Evolutionary conservation across 805 yeast species (phyloP).

Genomic region (Ogataea glucozyma): DNA sequence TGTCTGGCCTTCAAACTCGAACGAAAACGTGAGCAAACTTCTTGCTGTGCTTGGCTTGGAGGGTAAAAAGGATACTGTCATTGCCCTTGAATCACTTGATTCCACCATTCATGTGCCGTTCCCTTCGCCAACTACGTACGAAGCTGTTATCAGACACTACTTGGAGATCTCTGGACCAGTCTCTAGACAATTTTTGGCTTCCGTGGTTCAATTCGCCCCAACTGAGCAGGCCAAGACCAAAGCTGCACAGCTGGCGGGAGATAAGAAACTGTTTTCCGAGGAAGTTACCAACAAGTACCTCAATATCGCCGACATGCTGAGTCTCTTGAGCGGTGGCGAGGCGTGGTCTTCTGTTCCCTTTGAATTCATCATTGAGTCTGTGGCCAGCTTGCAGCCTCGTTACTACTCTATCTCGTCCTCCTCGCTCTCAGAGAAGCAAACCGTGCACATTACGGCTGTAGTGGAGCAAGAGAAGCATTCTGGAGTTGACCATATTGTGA

Average conservation of each 20-base stretch:
- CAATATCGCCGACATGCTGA: slow-evolving; percentile 76
- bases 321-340: slow-evolving; percentile 56
- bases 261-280: slow-evolving; percentile 66
- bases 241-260: slow-evolving; percentile 57
- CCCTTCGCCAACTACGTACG: slow-evolving; percentile 86
- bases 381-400: slow-evolving; percentile 87
- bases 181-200: slow-evolving; percentile 80
- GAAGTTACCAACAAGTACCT: slow-evolving; percentile 61
- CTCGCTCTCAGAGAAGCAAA: slow-evolving; percentile 69
- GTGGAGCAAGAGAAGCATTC: slow-evolving; percentile 63
- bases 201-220: slow-evolving; percentile 84
- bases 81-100: slow-evolving; percentile 70
- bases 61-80: slow-evolving; percentile 52
- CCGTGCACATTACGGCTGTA: slow-evolving; percentile 84
- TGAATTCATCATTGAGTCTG: slow-evolving; percentile 76
- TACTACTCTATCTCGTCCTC: slow-evolving; percentile 96
- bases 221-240: slow-evolving; percentile 51
- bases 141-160: slow-evolving; percentile 79
- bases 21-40: slow-evolving; percentile 70
- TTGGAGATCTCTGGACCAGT: slow-evolving; percentile 91
- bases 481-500: slow-evolving; percentile 42
- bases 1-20: slow-evolving; percentile 88
- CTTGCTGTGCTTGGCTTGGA: slow-evolving; percentile 61
- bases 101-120: slow-evolving; percentile 55
- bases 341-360: slow-evolving; percentile 83